Evolutionary conservation across 768 basidiomycete genomes (phyloP), one percentile per base, ranked within the genome.

Genomic region (Neoboletus brunneissimus): DNA sequence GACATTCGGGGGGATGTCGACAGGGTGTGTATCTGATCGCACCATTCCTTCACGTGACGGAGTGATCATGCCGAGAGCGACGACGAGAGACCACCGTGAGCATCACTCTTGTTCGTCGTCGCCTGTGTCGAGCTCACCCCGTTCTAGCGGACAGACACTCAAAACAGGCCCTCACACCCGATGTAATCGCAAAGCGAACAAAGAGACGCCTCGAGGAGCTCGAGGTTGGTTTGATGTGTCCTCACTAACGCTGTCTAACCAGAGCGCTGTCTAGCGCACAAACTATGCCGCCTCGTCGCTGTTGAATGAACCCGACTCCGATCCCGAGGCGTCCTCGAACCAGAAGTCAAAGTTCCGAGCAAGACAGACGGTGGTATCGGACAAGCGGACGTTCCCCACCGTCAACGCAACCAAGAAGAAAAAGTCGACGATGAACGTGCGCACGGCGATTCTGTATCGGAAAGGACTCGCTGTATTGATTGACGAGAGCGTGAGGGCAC

Each of bases 201-300:
- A 86, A 82, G 70, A 76, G 84, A 41, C 91, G 88, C 70, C 80
- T 94, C 9, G 89, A 89, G 59, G 91, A 94, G 69, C 85, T 94
- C 48, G 91, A 94, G 81, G 91, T 87, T 62, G 12, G 70, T 51
- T 13, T 35, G 18, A 11, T 22, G 1, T 4, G 4, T 12, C 20
- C 27, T 27, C n/a, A 22, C 44, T 1, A 3, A 23, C 29, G n/a
- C 25, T 6, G 31, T 52, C 57, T 53, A 12, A 59, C 32, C 27
- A 37, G 40, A 46, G 48, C n/a, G 50, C 51, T 31, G 23, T 53
- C 48, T 63, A 92, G 90, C 80, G 85, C 53, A 88, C 91, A 32
- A 92, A 93, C 68, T 89, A 91, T 67, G 77, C 85, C 37, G 88
- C 82, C 15, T 71, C 77, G 9, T 63, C 70, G 48, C 57, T 70